Percentiles rank a stretch among this genome's conserved stretches.
Evolutionary conservation across 805 yeast species (phyloP).

Genomic region (Scheffersomyces amazonensis): DNA sequence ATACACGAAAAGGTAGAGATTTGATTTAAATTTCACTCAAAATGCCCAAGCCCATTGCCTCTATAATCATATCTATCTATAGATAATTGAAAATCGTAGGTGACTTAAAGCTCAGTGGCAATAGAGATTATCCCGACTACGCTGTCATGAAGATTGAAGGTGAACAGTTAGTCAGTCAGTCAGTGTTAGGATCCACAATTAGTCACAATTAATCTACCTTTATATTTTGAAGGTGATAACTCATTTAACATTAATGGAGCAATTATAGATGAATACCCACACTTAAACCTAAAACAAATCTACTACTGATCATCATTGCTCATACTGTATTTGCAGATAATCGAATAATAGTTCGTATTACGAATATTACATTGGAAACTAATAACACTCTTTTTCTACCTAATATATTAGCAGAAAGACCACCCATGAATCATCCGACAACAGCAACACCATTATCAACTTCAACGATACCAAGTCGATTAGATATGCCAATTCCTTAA

Average conservation of each 20-base stretch:
- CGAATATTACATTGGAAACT: constrained; percentile 77
- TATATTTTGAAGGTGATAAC: constrained; percentile 84
- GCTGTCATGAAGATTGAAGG: constrained; percentile 55
- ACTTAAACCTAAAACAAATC: constrained; percentile 93
- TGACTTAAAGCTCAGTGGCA: constrained; percentile 57
- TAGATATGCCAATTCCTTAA: constrained; percentile 38
- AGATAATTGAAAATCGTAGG: constrained; percentile 55
- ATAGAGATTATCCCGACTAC: constrained; percentile 68
- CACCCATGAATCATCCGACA: constrained; percentile 75
- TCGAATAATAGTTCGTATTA: constrained; percentile 83
- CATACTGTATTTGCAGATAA: constrained; percentile 77
- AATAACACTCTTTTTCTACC: constrained; percentile 86
- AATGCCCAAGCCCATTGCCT: constrained; percentile 54
- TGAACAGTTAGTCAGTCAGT: constrained; percentile 54
- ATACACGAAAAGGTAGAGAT: constrained; percentile 65
- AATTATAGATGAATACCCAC: constrained; percentile 88
- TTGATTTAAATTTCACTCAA: constrained; percentile 58
- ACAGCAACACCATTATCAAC: constrained; percentile 50
- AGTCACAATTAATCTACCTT: constrained; percentile 88
- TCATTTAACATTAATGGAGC: constrained; percentile 94
- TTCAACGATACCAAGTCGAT: too few species aligned
- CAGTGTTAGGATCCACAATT: constrained; percentile 70
- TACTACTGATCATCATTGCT: constrained; percentile 90
- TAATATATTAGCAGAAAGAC: constrained; percentile 72
- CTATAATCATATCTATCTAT: constrained; percentile 49